These are phyloP conservation scores for Byssochlamys sp. DNA, from an alignment of 2,329 filamentous ascomycete species.

Conservation along the genomic window DNA sequence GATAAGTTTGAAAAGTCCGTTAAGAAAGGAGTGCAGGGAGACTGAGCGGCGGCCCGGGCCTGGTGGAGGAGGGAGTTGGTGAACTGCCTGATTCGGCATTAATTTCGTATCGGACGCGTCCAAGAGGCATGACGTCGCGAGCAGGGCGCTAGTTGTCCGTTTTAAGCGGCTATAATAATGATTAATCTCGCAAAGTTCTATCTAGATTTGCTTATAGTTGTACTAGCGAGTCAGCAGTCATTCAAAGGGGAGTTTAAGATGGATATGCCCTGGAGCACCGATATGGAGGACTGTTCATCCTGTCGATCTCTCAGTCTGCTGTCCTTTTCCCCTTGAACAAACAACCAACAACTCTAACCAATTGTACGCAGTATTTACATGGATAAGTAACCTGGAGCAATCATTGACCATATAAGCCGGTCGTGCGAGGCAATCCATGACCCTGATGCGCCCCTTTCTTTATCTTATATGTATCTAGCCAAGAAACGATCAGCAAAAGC, in stretches of 20 bases:
- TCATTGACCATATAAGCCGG: not conserved
- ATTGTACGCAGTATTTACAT: not conserved
- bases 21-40: constrained; percentile 1
- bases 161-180: not conserved
- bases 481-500: not conserved
- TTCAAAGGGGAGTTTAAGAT: not conserved
- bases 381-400: not conserved
- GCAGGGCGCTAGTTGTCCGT: not conserved
- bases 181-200: not conserved
- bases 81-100: not conserved
- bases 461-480: not conserved
- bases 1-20: not conserved
- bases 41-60: not conserved
- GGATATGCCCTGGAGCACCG: not conserved
- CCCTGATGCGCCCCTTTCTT: not conserved
- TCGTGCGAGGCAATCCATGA: not conserved
- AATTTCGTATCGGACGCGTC: not conserved
- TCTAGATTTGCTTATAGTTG: not conserved
- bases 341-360: not conserved
- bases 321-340: not conserved
- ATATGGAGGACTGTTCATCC: not conserved
- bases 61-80: not conserved
- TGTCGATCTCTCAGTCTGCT: not conserved
- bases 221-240: not conserved
- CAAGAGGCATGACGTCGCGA: not conserved